These are phyloP conservation scores for Leishmania amazonensis DNA, from an alignment of 208 protist genomes.

Conservation along the genomic window DNA sequence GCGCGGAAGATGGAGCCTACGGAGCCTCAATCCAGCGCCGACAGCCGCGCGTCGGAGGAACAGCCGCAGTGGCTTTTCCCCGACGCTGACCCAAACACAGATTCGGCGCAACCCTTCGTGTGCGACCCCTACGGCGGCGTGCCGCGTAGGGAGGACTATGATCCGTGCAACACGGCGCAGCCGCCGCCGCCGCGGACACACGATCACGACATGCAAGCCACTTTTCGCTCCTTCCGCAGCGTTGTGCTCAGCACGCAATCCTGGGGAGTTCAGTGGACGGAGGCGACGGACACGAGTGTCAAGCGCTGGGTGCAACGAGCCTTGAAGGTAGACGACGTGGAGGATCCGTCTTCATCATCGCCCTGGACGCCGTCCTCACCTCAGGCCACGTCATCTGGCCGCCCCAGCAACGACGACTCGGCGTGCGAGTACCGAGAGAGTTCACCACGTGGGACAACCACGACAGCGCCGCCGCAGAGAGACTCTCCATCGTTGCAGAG, in stretches of 20 bases:
- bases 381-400: constrained; percentile 1
- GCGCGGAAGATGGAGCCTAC: not conserved
- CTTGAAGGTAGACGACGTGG: constrained; percentile 7
- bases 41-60: not conserved
- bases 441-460: not conserved
- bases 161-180: constrained; percentile 25
- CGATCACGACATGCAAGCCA: constrained; percentile 21
- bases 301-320: constrained; percentile 41
- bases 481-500: not conserved
- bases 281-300: constrained; percentile 38
- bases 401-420: not conserved
- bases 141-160: constrained; percentile 41
- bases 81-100: constrained; percentile 5
- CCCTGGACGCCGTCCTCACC: constrained; percentile 9
- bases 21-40: not conserved
- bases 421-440: not conserved
- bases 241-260: constrained; percentile 42
- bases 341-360: not conserved
- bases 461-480: not conserved
- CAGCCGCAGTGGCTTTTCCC: constrained; percentile 10
- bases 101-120: constrained; percentile 12
- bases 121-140: constrained; percentile 57
- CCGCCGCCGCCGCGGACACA: constrained; percentile 9
- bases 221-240: constrained; percentile 31
- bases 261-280: constrained; percentile 23